A percentile compares a stretch with the other conserved stretches of the same genome.
These are phyloP conservation scores for Incumbomyces delicatus DNA, from an alignment of 2,329 filamentous ascomycete genomes.

Conservation along the genomic window DNA sequence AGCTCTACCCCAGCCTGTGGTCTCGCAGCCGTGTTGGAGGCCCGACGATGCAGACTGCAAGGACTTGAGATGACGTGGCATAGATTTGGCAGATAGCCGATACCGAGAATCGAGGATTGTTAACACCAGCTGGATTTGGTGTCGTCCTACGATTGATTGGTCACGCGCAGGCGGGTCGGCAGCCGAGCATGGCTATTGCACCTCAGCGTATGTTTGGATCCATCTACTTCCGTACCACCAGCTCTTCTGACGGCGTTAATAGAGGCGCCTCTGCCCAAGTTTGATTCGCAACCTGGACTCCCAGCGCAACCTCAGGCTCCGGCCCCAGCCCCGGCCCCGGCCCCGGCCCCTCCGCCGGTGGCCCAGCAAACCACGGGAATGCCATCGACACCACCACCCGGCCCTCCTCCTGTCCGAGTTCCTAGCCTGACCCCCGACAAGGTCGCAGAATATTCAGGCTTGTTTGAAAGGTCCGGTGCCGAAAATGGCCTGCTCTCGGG, in stretches of 20 bases:
- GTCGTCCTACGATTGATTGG: conserved; percentile 89
- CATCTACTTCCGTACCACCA: neutral
- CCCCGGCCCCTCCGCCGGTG: conserved; percentile 29
- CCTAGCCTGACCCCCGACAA: conserved; percentile 83
- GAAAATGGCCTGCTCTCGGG: conserved; percentile 66
- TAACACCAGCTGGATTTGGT: conserved; percentile 87
- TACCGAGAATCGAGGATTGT: conserved; percentile 85
- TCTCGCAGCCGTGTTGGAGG: neutral
- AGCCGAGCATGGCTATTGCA: conserved; percentile 71
- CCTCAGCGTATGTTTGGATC: conserved; percentile 50
- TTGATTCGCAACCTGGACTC: conserved; percentile 58
- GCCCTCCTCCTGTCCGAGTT: conserved; percentile 64
- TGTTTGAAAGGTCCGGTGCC: conserved; percentile 83
- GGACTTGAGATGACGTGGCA: neutral
- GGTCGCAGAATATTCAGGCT: conserved; percentile 72
- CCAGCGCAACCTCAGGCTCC: neutral
- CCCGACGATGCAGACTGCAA: neutral
- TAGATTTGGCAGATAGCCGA: conserved; percentile 99
- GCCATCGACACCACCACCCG: conserved; percentile 34
- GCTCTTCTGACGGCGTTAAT: conserved; percentile 17
- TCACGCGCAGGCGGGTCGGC: conserved; percentile 80
- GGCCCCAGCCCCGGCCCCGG: conserved; percentile 6
- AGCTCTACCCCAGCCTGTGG: conserved; percentile 25
- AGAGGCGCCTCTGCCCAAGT: conserved; percentile 78
- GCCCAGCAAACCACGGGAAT: conserved; percentile 51